These are phyloP conservation scores for Microcyclosporella mali DNA, from an alignment of 2,329 filamentous ascomycete species.

Conservation along the genomic window DNA sequence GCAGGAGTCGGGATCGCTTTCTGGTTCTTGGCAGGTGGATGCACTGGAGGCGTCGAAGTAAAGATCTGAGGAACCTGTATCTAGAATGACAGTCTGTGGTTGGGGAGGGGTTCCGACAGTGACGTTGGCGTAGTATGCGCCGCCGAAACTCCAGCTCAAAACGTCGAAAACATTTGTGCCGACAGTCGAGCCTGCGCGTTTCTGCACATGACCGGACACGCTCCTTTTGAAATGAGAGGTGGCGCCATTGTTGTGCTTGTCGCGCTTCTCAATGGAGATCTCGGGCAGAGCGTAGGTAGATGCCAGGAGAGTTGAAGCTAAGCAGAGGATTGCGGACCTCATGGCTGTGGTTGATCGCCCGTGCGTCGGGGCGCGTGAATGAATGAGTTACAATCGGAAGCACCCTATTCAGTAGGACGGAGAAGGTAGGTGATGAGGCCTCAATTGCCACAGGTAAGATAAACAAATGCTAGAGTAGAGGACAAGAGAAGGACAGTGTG, in stretches of 20 bases:
- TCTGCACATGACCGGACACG: conserved; percentile 7
- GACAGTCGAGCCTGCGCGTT: conserved; percentile 18
- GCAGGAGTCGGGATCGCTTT: conserved; percentile 18
- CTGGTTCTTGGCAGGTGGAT: conserved; percentile 16
- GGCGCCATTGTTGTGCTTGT: conserved; percentile 18
- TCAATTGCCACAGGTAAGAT: too few species aligned
- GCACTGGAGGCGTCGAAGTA: conserved; percentile 28
- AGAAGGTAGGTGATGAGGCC: too few species aligned
- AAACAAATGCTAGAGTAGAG: too few species aligned
- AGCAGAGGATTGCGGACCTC: conserved; percentile 6
- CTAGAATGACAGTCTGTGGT: conserved; percentile 28
- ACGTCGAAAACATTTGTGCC: conserved; percentile 28
- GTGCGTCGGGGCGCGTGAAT: too few species aligned
- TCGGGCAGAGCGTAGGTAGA: conserved; percentile 22
- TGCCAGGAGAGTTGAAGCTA: conserved; percentile 13
- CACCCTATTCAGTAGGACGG: too few species aligned
- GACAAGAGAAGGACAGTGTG: too few species aligned
- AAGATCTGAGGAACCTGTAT: conserved; percentile 31
- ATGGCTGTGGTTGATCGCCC: conserved; percentile 2
- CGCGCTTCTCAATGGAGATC: conserved; percentile 23
- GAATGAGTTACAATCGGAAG: too few species aligned
- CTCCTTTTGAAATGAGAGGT: conserved; percentile 11
- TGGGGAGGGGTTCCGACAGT: conserved; percentile 32
- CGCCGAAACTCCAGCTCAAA: conserved; percentile 26
- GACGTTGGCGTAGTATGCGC: conserved; percentile 33